These are phyloP conservation scores for Arabidopsis thaliana DNA, from an alignment of 345 rosid genomes.

Conservation along the genomic window DNA sequence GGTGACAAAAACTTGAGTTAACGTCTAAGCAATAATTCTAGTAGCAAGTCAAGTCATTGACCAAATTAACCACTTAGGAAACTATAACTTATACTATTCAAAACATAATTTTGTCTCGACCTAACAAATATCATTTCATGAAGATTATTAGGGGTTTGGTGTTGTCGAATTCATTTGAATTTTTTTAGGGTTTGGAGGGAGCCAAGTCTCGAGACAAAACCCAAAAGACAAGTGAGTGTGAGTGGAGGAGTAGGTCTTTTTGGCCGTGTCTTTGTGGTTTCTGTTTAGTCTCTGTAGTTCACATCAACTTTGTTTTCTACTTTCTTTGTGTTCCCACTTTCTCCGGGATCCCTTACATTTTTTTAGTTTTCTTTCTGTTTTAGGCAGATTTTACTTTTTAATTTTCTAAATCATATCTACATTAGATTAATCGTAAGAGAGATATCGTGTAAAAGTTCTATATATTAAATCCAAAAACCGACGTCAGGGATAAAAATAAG, in stretches of 20 bases:
- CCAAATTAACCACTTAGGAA: constrained; percentile 7
- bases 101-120: constrained; percentile 19
- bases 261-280: constrained; percentile 39
- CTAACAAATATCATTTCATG: background rate
- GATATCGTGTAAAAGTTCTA: constrained; percentile 36
- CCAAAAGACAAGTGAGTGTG: constrained; percentile 35
- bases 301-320: constrained; percentile 39
- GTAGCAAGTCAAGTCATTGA: constrained; percentile 36
- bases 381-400: background rate
- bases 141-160: constrained; percentile 9
- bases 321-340: constrained; percentile 48
- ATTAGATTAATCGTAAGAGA: too few relatives aligned
- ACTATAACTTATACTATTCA: constrained; percentile 3
- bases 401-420: background rate
- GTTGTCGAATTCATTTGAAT: constrained; percentile 30
- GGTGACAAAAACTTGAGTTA: constrained; percentile 14
- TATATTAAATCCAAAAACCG: constrained; percentile 1
- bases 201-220: constrained; percentile 33
- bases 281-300: constrained; percentile 41
- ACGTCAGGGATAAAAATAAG: background rate
- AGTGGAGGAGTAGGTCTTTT: constrained; percentile 46
- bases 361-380: constrained; percentile 3
- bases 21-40: constrained; percentile 33
- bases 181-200: constrained; percentile 15
- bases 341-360: constrained; percentile 3